Conservation (phyloP, 2,329 filamentous ascomycete species). For the Lasiodiplodia hormozganensis region DNA sequence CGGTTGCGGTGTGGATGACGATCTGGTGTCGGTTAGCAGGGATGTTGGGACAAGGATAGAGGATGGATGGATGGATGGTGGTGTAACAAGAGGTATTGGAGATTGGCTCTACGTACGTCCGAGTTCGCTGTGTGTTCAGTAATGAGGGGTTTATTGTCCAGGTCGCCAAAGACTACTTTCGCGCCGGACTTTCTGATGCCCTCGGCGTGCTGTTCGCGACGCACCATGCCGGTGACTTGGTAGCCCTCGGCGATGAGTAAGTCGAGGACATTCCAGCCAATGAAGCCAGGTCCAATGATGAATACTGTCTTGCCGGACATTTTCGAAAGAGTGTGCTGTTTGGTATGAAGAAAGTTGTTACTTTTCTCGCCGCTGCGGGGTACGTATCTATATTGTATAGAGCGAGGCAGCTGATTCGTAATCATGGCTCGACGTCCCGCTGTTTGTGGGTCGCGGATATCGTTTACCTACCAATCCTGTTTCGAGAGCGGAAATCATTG, state of each 20-base stretch:
- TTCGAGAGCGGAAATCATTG: too few relatives aligned
- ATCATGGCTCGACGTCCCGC: not conserved
- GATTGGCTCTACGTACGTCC: conserved; percentile 38
- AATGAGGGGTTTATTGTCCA: conserved; percentile 52
- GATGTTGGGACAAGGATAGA: not conserved
- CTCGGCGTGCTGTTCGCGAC: conserved; percentile 47
- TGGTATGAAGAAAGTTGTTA: not conserved
- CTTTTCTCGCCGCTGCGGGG: not conserved
- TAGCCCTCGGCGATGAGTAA: conserved; percentile 52
- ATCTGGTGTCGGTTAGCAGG: conserved; percentile 26
- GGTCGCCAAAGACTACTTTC: conserved; percentile 49
- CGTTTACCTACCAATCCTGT: not conserved
- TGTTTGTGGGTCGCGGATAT: conserved; percentile 10
- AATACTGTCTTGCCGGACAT: conserved; percentile 42
- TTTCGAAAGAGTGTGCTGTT: not conserved
- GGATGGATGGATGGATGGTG: conserved; percentile 43
- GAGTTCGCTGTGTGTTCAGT: conserved; percentile 44
- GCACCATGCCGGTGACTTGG: conserved; percentile 52
- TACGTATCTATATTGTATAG: not conserved
- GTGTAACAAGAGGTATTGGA: not conserved
- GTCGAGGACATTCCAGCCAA: conserved; percentile 57
- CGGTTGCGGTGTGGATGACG: conserved; percentile 58
- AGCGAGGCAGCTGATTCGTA: not conserved
- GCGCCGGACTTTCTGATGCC: conserved; percentile 48
- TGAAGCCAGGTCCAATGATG: conserved; percentile 56